Base-by-base conservation (phyloP, 495 filamentous ascomycete species). In the Annulohypoxylon bovei region DNA sequence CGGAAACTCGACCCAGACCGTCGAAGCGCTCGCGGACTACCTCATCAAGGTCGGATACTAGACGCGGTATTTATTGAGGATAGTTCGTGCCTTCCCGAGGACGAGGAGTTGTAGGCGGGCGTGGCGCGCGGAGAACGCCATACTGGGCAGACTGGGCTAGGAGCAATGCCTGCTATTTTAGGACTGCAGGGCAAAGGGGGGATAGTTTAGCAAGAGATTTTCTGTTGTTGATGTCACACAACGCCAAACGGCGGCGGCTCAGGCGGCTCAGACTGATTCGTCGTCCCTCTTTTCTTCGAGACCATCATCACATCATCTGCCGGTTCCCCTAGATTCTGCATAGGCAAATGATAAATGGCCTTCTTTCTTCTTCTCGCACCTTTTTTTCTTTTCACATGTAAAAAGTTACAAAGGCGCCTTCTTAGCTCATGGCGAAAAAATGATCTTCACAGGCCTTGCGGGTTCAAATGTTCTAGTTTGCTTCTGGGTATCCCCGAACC, bases 11-110 rank as follows among this genome's bases (percentile, higher is more conserved):
- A 86, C 87, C 52, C 85, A 80, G 69, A 85, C 85, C 18, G 87
- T 91, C 63, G 90, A 91, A 82, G 79, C 87, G 60, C 83, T 95
- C 65, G 91, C 82, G 40, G 92, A 94, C 71, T 94, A 95, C 79
- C 83, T 95, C 66, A 86, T 89, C 71, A 82, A 85, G 57, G 78
- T 81, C 23, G 89, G 90, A 23, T 95, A 94, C 82, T 95, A 88
- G 49, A 53, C 49, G 69, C 25, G 37, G 44, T 30, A 60, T 54
- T 53, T 52, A 23, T 28, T 8, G 55, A 56, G 14, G 44, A 40
- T 27, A 25, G 5, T 16, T 16, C 22, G 23, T 42, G 33, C 40
- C 27, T 32, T 14, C n/a, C n/a, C n/a, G n/a, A n/a, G n/a, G 56
- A 39, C 18, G 30, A 40, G 33, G 69, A 53, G 27, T 16, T 25